Evolutionary conservation across 148 eudicot genomes (phyloP).

Genomic region (Fagopyrum homotropicum): DNA sequence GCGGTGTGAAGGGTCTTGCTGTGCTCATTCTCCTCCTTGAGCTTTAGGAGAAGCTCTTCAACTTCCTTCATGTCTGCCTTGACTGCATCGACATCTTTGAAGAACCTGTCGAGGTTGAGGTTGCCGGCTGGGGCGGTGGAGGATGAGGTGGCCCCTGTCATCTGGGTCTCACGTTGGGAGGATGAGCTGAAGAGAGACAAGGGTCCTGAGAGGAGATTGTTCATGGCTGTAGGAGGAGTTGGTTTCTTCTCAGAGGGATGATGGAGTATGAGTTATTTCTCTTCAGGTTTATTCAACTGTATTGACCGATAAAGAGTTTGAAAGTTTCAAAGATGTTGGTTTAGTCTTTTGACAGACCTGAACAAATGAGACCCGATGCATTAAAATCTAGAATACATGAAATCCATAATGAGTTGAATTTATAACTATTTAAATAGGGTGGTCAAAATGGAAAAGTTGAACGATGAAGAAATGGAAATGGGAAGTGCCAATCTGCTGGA

Average conservation of each 20-base stretch:
- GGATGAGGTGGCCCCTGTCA: conserved; percentile 12
- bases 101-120: conserved; percentile 64
- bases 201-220: conserved; percentile 30
- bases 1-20: conserved; percentile 64
- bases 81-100: conserved; percentile 59
- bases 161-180: conserved; percentile 21
- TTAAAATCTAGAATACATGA: no score
- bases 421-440: no score
- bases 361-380: background rate
- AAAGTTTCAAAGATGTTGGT: background rate
- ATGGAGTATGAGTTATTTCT: background rate
- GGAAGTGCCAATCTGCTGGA: no score
- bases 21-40: conserved; percentile 50
- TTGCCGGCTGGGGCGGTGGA: conserved; percentile 13
- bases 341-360: background rate
- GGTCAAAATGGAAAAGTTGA: no score
- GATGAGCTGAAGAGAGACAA: conserved; percentile 22
- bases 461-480: no score
- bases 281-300: background rate
- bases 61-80: conserved; percentile 56
- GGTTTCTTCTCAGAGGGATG: background rate
- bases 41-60: conserved; percentile 35
- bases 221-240: conserved; percentile 19
- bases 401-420: no score
- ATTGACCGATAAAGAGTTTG: background rate